These are phyloP conservation scores for Knufia fluminis DNA, from an alignment of 2,329 filamentous ascomycete species.

Conservation along the genomic window DNA sequence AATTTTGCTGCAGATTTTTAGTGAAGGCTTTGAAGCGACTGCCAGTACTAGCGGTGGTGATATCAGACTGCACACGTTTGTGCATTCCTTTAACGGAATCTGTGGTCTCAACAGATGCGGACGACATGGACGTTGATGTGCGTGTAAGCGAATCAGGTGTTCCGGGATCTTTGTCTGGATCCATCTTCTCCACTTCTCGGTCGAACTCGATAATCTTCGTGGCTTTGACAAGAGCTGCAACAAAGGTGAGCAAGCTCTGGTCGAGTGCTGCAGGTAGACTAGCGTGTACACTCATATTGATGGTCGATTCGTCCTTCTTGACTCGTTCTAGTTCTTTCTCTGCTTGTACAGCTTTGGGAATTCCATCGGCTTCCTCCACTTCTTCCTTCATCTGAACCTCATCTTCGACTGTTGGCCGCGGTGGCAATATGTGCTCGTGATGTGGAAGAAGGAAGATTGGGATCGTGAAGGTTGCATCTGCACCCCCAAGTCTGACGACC, in stretches of 20 bases:
- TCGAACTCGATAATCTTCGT: slow-evolving; percentile 49
- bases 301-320: slow-evolving; percentile 40
- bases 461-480: slow-evolving; percentile 41
- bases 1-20: slow-evolving; percentile 1
- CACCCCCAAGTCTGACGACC: slow-evolving; percentile 43
- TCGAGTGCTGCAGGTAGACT: slow-evolving; percentile 43
- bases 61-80: neutral
- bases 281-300: slow-evolving; percentile 40
- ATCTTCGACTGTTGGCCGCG: slow-evolving; percentile 29
- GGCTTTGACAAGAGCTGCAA: slow-evolving; percentile 48
- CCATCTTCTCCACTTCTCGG: slow-evolving; percentile 29
- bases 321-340: slow-evolving; percentile 33
- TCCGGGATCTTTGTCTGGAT: slow-evolving; percentile 14
- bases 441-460: slow-evolving; percentile 45
- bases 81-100: neutral
- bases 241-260: slow-evolving; percentile 45
- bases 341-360: slow-evolving; percentile 35
- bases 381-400: slow-evolving; percentile 29
- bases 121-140: neutral
- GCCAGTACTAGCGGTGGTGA: neutral
- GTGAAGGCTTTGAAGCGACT: slow-evolving; percentile 9
- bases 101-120: neutral
- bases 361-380: slow-evolving; percentile 35
- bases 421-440: slow-evolving; percentile 45
- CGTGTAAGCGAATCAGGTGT: neutral